A percentile compares a stretch with the other conserved stretches of the same genome.
Conservation (phyloP, 305 asterid species). For the Petunia hybrid region DNA sequence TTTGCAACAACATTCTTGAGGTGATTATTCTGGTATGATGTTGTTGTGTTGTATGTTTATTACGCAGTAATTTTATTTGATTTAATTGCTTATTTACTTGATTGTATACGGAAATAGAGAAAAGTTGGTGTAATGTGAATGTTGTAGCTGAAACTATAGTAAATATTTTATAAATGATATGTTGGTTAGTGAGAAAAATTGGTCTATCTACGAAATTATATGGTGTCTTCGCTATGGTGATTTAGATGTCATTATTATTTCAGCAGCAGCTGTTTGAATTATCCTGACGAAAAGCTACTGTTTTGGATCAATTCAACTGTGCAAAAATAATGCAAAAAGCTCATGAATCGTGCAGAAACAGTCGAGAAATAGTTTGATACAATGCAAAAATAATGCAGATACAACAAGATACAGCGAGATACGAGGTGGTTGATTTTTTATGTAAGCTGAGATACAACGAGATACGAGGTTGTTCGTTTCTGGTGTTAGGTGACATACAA, state of each 20-base stretch:
- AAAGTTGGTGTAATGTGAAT: conserved; percentile 20
- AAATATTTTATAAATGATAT: background rate
- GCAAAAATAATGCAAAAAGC: no score
- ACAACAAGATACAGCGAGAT: no score
- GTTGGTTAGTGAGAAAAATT: conserved; percentile 10
- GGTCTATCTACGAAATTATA: background rate
- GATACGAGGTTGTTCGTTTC: no score
- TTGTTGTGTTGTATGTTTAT: background rate
- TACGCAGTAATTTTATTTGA: background rate
- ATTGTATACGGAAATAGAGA: conserved; percentile 1
- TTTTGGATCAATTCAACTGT: background rate
- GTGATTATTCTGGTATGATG: conserved; percentile 51
- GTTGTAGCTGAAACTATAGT: background rate
- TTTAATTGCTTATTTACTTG: background rate
- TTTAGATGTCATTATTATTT: background rate
- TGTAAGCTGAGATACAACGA: no score
- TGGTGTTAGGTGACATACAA: no score
- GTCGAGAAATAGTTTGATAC: no score
- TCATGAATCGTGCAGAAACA: no score
- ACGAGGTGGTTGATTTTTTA: no score
- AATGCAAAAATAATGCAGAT: no score
- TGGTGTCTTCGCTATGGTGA: background rate
- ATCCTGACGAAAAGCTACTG: background rate
- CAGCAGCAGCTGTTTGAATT: background rate
- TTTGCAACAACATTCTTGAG: conserved; percentile 84